Evolutionary conservation across 805 yeast species (phyloP).

Genomic region (Kregervanrija delftensis): DNA sequence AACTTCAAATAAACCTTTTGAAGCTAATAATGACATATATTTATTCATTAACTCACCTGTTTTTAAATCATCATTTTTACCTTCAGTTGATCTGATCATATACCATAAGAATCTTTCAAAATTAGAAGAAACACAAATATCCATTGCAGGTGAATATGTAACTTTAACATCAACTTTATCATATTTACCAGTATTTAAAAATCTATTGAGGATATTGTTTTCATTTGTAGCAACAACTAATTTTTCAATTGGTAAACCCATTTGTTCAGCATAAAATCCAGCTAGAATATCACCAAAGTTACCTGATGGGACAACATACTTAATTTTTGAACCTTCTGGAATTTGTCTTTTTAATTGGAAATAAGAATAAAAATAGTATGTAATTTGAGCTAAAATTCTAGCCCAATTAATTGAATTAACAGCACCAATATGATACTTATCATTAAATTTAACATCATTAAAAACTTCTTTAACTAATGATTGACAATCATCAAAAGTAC

Average conservation of each 20-base stretch:
- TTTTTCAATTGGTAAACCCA: conserved; percentile 89
- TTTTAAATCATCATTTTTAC: conserved; percentile 47
- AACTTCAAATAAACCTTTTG: conserved; percentile 70
- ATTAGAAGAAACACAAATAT: conserved; percentile 88
- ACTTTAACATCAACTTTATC: conserved; percentile 77
- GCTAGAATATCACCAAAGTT: conserved; percentile 98
- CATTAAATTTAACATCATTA: conserved; percentile 83
- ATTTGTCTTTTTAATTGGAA: conserved; percentile 53
- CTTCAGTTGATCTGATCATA: conserved; percentile 67
- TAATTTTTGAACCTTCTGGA: conserved; percentile 40
- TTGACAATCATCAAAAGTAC: conserved; percentile 98
- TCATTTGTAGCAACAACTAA: conserved; percentile 93
- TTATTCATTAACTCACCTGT: conserved; percentile 68
- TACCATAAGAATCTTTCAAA: conserved; percentile 97
- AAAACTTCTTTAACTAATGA: conserved; percentile 90
- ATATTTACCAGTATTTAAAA: conserved; percentile 79
- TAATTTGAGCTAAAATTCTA: conserved; percentile 93
- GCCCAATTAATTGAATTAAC: conserved; percentile 99
- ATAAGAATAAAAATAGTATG: conserved; percentile 91
- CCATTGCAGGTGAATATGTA: conserved; percentile 98
- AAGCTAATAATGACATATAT: conserved; percentile 77
- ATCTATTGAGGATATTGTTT: conserved; percentile 91
- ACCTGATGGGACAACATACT: conserved; percentile 94
- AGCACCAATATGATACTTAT: conserved; percentile 90
- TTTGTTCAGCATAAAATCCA: conserved; percentile 87